phyloP scores from a whole-genome alignment of 352 stramenopile species.

The Globisporangium megalacanthum region DNA sequence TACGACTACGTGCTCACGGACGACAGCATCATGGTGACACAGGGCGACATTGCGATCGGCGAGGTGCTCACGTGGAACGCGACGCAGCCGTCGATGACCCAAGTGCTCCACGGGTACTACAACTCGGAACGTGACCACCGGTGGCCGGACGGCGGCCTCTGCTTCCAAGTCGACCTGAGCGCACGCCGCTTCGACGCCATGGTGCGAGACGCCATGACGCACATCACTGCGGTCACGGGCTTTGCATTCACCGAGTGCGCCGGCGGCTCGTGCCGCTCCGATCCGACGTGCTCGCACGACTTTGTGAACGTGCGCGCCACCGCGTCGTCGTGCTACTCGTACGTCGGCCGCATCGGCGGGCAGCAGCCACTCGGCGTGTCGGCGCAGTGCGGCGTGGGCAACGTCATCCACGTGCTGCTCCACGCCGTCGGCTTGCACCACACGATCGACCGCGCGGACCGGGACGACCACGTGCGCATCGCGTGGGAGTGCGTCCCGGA shows the following conservation, averaged over 20 bases:
- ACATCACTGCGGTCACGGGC: constrained; percentile 56
- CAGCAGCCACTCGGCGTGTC: constrained; percentile 59
- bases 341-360: constrained; percentile 69
- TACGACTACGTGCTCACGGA: constrained; percentile 78
- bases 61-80: constrained; percentile 37
- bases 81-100: constrained; percentile 10
- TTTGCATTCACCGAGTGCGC: constrained; percentile 58
- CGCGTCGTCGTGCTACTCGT: constrained; percentile 68
- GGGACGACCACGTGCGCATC: constrained; percentile 70
- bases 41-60: constrained; percentile 73
- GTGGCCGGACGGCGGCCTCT: constrained; percentile 57
- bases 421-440: constrained; percentile 70
- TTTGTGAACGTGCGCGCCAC: constrained; percentile 54
- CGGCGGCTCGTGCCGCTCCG: constrained; percentile 36
- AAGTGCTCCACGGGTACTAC: constrained; percentile 73
- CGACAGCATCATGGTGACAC: constrained; percentile 68
- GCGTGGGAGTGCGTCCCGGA: constrained; percentile 77
- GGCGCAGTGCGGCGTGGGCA: constrained; percentile 62
- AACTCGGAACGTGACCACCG: constrained; percentile 72
- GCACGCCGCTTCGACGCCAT: constrained; percentile 31
- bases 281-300: constrained; percentile 46
- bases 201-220: constrained; percentile 49
- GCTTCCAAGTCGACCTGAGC: constrained; percentile 54
- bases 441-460: constrained; percentile 61
- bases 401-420: constrained; percentile 75